Percentiles rank a stretch among this genome's conserved stretches.
phyloP scores from a whole-genome alignment of 2,329 filamentous ascomycete species.

The Sarocladium oryzae region DNA sequence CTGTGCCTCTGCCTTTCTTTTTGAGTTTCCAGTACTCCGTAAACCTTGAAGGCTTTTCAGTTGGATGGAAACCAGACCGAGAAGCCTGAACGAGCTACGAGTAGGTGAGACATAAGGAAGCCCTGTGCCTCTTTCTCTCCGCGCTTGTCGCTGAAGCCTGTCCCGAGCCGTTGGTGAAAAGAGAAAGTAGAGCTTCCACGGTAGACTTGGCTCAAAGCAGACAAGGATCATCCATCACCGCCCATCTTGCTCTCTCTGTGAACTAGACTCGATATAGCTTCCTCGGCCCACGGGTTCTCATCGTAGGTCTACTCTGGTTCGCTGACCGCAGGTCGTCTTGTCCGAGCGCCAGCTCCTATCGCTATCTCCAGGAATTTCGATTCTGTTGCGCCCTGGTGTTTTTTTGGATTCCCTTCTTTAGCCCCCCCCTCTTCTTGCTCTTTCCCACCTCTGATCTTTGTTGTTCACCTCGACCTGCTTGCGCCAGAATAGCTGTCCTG shows the following conservation, averaged over 20 bases:
- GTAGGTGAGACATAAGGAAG: neutral
- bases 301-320: neutral
- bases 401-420: neutral
- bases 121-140: too few relatives aligned
- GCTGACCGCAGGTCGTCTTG: neutral
- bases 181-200: neutral
- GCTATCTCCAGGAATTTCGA: neutral
- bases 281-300: neutral
- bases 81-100: too few relatives aligned
- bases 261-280: constrained; percentile 1
- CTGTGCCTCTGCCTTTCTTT: too few relatives aligned
- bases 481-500: too few relatives aligned
- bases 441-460: neutral
- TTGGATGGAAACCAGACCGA: too few relatives aligned
- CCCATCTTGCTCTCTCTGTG: neutral
- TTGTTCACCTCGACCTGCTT: neutral
- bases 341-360: neutral
- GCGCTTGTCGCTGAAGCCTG: too few relatives aligned
- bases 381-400: neutral
- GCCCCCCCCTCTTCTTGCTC: neutral
- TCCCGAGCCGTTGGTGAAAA: neutral
- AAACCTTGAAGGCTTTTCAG: too few relatives aligned
- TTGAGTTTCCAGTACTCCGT: too few relatives aligned
- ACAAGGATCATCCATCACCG: neutral
- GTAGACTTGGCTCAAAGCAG: neutral